These are phyloP conservation scores for Talaromyces pinophilus DNA, from an alignment of 2,329 filamentous ascomycete genomes.

Conservation along the genomic window DNA sequence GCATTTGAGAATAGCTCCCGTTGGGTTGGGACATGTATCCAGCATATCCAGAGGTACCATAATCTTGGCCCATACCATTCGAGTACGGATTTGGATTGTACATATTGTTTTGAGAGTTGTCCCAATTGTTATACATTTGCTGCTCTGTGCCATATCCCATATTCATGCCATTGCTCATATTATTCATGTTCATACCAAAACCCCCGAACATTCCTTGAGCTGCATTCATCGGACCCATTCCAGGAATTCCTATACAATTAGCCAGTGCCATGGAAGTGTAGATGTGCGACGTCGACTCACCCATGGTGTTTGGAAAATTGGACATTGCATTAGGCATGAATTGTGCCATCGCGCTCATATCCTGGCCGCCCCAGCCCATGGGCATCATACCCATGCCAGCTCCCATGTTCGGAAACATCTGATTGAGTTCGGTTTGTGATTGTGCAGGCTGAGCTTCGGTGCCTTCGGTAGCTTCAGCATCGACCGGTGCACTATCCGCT, in stretches of 20 bases:
- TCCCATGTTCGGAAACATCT: constrained; percentile 34
- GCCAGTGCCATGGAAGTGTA: constrained; percentile 13
- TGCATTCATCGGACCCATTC: constrained; percentile 66
- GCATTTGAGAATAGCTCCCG: constrained; percentile 71
- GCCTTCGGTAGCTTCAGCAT: constrained; percentile 14
- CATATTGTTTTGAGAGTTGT: constrained; percentile 69
- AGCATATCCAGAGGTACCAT: constrained; percentile 70
- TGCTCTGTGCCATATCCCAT: constrained; percentile 63
- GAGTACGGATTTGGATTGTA: constrained; percentile 78
- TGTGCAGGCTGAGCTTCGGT: constrained; percentile 25
- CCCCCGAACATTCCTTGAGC: constrained; percentile 53
- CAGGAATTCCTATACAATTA: constrained; percentile 65
- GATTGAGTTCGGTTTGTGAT: constrained; percentile 23
- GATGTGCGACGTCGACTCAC: constrained; percentile 58
- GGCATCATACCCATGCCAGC: constrained; percentile 56
- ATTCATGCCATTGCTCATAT: constrained; percentile 73
- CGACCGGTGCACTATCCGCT: neutral
- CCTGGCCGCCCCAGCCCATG: constrained; percentile 63
- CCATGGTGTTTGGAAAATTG: constrained; percentile 82
- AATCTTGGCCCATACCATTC: constrained; percentile 78
- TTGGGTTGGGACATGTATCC: constrained; percentile 72
- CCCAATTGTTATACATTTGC: constrained; percentile 76
- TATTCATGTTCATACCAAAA: constrained; percentile 77
- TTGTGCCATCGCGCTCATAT: constrained; percentile 75
- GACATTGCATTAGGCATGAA: constrained; percentile 52